Evolutionary conservation across 495 filamentous ascomycete species (phyloP), one percentile per base, ranked within the genome.

Genomic region (Hypoxylon fragiforme): DNA sequence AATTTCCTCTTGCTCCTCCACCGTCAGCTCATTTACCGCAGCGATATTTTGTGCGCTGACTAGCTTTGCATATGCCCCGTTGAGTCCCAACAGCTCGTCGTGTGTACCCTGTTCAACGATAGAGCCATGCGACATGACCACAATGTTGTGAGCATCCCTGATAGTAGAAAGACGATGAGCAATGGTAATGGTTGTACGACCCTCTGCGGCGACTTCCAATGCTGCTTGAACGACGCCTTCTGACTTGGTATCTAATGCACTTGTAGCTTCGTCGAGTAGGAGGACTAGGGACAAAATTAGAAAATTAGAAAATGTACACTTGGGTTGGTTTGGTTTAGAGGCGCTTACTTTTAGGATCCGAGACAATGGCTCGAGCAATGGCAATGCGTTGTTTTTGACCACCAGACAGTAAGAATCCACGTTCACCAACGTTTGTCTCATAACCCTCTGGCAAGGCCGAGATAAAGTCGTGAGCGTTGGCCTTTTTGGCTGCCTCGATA

Each of bases 141-240:
- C 90, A 52, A 98, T 98, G 65, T 96, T 98, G 66, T 96, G 86
- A 0, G 92, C 92, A 50, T 87, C 81, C 70, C 87, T 92, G 74
- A 98, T 95, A 22, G 94, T 98, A 0, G 90, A 95, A 22, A 98
- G 77, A 43, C 94, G 84, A 69, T 98, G 94, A 19, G 94, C 95
- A 64, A 98, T 97, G 7, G 92, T 87, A 64, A 97, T 95, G 8
- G 94, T 97, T 0, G 94, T 98, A 19, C 94, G 83, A n/a, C 92
- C 94, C 57, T 87, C 79, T 9, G 91, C 82, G 30, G 91, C 94
- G 38, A 80, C 85, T 60, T 97, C 92, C 15, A 98, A 78, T 13
- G 94, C 94, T 32, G 89, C 89, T 71, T 98, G 94, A 0, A 98
- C 94, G 3, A 96, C 88, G 24, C 90, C 90, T 73, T 98, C 94